Base-by-base conservation (phyloP, 2,329 filamentous ascomycete genomes). In the Byssothecium circinans region DNA sequence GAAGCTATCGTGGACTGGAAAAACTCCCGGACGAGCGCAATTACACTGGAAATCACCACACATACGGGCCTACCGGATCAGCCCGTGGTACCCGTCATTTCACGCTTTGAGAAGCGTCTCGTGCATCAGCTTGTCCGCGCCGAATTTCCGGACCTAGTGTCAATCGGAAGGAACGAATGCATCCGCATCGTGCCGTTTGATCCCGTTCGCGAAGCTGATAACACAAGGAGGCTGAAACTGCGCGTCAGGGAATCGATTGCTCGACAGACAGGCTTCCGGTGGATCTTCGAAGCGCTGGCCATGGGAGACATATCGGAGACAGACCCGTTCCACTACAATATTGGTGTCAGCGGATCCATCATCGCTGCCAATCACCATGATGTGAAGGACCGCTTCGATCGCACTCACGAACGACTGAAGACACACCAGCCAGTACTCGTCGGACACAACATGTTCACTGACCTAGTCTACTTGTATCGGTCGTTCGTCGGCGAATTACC, bases 91-190 rank as follows among this genome's bases (percentile, higher is more conserved):
- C 51, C 48, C 15, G 52, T 47, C 15, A 68, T 72, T 12, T 65
- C 53, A 14, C 58, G 77, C 0, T 87, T 81, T 56, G 84, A 88
- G 61, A 82, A 84, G 62, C 76, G 82, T 27, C 73, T 88, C 5
- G 77, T 88, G 1, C 81, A 88, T 60, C 84, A 87, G 56, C 72
- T 87, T 11, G 76, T 88, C n/a, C 76, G 82, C 11, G 78, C 77
- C 12, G 84, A 87, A 54, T 88, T 76, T 39, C 76, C 78, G 1
- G 60, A 74, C 8, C 62, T 77, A 10, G 65, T 74, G 10, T 71
- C 73, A n/a, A 56, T 78, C 17, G 67, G 68, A 32, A 71, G 70
- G 42, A 65, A 65, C 47, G 72, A 73, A 32, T 74, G 68, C 45
- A 70, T 80, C 10, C 69, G 73, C 20, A 69, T 79, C 38, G 58